Evolutionary conservation across 75 land plant genomes (phyloP), one percentile per base, ranked within the genome.

Genomic region (Pinus albicaulis): DNA sequence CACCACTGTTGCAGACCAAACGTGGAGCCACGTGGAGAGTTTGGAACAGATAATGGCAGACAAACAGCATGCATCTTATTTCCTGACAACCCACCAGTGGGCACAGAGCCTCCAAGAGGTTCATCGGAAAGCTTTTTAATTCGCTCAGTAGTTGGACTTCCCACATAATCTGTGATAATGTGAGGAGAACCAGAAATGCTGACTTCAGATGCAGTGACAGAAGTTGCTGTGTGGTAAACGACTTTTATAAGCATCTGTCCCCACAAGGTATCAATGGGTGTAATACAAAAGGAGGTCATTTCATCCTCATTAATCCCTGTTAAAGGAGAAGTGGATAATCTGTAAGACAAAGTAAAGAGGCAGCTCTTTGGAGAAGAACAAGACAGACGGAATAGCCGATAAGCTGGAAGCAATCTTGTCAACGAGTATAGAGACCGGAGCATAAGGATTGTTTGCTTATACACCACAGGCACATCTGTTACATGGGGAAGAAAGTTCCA

Each of bases 161-260:
- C 99, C 19, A 95, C 96, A 88, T 95, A 95, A 78, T 95, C 96
- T 14, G 91, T 44, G 24, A 95, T 95, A 19, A 95, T 90, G 76
- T 83, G 75, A 5, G 99, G 87, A 15, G 89, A 83, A 22, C 86
- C 74, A 2, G 87, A 76, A 11, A 85, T 78, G 19, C 83, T 82
- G 17, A 80, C 76, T 75, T 88, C 91, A 2, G 90, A 72, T 41
- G 90, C 86, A 26, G 91, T 86, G 38, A 88, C 91, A 8, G 96
- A 82, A 0, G 92, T 83, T 4, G 82, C 69, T 56, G 83, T 63
- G 24, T 89, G 87, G 76, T 93, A 95, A 6, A 70, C 73, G 7
- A 88, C 92, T 11, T 92, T 89, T 17, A 91, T 73, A 61, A 74
- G 74, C 57, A 95, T 80, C 53, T 82, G 80, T 24, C 99, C 99